phyloP scores from a whole-genome alignment of 345 rosid species.

The Eutrema japonicum region DNA sequence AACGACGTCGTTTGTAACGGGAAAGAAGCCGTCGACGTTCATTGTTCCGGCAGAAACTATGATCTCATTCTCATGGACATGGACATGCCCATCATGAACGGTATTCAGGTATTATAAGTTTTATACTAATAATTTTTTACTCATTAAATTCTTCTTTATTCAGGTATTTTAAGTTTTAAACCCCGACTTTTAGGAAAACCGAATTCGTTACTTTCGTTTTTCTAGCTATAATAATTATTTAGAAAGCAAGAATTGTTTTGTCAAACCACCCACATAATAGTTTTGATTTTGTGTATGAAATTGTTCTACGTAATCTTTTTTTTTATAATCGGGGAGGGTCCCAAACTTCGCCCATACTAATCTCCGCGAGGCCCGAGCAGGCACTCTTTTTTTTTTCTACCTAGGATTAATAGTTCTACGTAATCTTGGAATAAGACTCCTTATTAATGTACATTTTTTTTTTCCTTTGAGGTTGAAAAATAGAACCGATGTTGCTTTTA shows the following conservation, averaged over 20 bases:
- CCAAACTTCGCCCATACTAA: too few species aligned
- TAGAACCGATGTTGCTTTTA: neutral
- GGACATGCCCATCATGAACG: conserved; percentile 94
- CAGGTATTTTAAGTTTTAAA: neutral
- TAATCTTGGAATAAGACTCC: conserved; percentile 1
- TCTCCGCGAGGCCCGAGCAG: too few species aligned
- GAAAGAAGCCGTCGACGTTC: conserved; percentile 71
- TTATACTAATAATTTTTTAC: neutral
- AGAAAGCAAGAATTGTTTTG: neutral
- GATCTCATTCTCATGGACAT: conserved; percentile 86
- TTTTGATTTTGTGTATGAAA: neutral
- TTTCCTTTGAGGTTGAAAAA: neutral
- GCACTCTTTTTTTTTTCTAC: too few species aligned
- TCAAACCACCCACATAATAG: neutral
- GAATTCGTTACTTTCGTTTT: neutral
- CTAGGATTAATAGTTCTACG: too few species aligned
- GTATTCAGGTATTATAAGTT: conserved; percentile 58
- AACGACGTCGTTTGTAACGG: conserved; percentile 62
- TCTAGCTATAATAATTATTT: neutral
- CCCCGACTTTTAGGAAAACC: too few species aligned
- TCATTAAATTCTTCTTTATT: neutral
- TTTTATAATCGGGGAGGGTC: too few species aligned
- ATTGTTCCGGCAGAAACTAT: conserved; percentile 60
- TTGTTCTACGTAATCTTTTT: too few species aligned
- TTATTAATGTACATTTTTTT: neutral